Evolutionary conservation across 148 eudicot genomes (phyloP), one percentile per base, ranked within the genome.

Genomic region (Chenopodium berlandieri): DNA sequence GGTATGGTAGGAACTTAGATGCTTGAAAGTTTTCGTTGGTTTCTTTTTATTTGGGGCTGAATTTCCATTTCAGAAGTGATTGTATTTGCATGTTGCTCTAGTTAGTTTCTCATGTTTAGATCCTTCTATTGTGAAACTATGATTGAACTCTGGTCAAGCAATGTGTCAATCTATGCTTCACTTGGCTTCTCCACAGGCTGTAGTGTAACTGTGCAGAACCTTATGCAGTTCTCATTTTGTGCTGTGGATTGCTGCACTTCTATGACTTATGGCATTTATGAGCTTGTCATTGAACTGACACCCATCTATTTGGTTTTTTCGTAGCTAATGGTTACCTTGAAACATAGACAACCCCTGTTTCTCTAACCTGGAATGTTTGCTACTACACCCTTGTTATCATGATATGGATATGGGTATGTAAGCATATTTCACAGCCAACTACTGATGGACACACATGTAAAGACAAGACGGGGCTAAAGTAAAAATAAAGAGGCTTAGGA

Each of bases 1-100:
- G 99, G 99, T 97, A 84, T 22, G 22, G 17, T 46, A 40, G n/a
- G 2, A 50, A 50, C 46, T 32, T 17, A 20, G 64, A 30, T 77
- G 77, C 52, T 79, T n/a, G 79, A 58, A 48, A 73, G 9, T 72
- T 46, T 46, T 75, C 23, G 56, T 64, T 52, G 9, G 27, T 10
- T 56, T 54, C 50, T 47, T 50, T 50, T 50, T 11, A 50, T 50
- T 13, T 13, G 12, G 54, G 12, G 22, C 62, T 56, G 20, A 19
- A 17, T 56, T 56, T 56, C 62, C 62, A 17, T 56, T 56, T 56
- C 20, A 56, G 62, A 4, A 56, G 20, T 56, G 19, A 56, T 56
- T 56, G 62, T 13, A 17, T 56, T 56, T 17, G 19, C 19, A 14
- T 56, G 62, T 56, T 56, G 7, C 17, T 4, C 62, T 56, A 4